These are phyloP conservation scores for Plasmodium coatneyi DNA, from an alignment of 169 alveolate genomes.

Conservation along the genomic window DNA sequence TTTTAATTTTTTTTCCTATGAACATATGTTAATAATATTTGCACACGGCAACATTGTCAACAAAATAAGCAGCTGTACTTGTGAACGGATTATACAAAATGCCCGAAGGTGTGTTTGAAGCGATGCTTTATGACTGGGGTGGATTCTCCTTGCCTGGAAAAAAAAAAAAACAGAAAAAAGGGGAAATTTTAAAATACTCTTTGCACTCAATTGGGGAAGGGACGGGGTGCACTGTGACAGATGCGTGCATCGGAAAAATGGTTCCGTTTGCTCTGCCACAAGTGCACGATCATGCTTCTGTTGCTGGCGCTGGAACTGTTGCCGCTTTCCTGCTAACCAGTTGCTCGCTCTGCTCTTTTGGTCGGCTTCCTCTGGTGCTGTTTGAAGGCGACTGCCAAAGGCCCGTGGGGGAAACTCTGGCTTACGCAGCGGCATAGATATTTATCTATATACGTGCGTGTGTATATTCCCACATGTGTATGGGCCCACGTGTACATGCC, in stretches of 20 bases:
- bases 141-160: background rate
- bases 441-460: background rate
- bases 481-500: background rate
- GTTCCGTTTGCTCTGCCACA: background rate
- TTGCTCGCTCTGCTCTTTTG: background rate
- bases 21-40: background rate
- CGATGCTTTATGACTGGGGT: background rate
- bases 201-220: background rate
- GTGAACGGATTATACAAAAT: background rate
- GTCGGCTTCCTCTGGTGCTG: background rate
- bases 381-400: background rate
- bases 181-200: background rate
- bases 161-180: background rate
- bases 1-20: background rate
- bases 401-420: background rate
- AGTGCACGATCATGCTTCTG: background rate
- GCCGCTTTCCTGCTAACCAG: background rate
- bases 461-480: background rate
- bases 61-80: slow-evolving; percentile 2
- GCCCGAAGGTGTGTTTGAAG: background rate
- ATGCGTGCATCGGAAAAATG: background rate
- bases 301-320: background rate
- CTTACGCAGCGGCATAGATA: background rate
- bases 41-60: background rate
- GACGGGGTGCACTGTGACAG: background rate